Evolutionary conservation across 345 rosid species (phyloP), one percentile per base, ranked within the genome.

Genomic region (Eucalyptus tenuipes): DNA sequence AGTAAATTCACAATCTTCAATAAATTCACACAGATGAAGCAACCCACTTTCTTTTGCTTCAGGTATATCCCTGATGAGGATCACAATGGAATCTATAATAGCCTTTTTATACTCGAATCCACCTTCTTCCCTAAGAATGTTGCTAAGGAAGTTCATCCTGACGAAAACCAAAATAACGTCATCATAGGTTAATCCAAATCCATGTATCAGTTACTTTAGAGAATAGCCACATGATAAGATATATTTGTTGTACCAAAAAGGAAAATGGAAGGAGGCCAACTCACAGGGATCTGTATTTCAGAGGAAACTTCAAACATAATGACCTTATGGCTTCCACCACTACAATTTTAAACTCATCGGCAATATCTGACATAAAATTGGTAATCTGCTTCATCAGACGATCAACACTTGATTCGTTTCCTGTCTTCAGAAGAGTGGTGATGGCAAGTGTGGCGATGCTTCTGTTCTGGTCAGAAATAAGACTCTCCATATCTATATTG

Each of bases 81-180:
- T 97, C 86, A 98, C 99, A 88, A 98, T 98, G 49, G 99, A 97
- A 92, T 98, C 99, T 49, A 97, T 99, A 88, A 97, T 97, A 86
- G 99, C 99, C 92, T 96, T 96, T 91, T 98, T 98, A 93, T 96
- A 98, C 90, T 98, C 99, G 90, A 98, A 98, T 89, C 99, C 99
- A 88, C 99, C 99, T 96, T 98, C 99, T 93, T 98, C 99, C 90
- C 99, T 92, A n/a, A 98, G 96, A 90, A 97, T 96, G 92, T 94
- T 98, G 98, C 99, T 98, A 90, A 98, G 92, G 91, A 98, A 98
- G 93, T 96, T 98, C 99, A 98, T 98, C 94, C 99, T 98, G 93
- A 68, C 90, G 86, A 92, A 50, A 92, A 92, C 91, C 88, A 47
- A 84, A 68, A 66, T 48, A 88, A 75, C 66, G 5, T 49, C 29